These are phyloP conservation scores for Neurospora sp. DNA, from an alignment of 495 filamentous ascomycete species.

Conservation along the genomic window DNA sequence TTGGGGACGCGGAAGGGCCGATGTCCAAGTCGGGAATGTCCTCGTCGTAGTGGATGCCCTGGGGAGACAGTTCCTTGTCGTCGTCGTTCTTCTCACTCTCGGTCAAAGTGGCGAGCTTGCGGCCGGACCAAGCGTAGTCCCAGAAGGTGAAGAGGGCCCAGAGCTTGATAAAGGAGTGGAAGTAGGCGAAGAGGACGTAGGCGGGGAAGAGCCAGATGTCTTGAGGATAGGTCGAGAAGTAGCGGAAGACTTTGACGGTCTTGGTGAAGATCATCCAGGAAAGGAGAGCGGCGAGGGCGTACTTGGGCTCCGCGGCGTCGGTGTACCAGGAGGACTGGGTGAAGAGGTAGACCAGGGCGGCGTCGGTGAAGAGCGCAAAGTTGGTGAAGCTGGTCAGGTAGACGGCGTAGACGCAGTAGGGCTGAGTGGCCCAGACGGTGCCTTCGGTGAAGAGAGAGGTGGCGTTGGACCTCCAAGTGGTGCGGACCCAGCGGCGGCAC, in stretches of 20 bases:
- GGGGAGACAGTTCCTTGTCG: not conserved
- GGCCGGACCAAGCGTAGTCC: slow-evolving; percentile 21
- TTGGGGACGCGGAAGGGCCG: not conserved
- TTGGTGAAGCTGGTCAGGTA: slow-evolving; percentile 49
- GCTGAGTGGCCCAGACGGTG: slow-evolving; percentile 30
- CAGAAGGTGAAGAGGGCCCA: slow-evolving; percentile 47
- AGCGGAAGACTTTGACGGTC: slow-evolving; percentile 49
- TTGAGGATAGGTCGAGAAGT: slow-evolving; percentile 46
- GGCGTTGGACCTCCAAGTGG: slow-evolving; percentile 55
- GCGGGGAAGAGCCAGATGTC: slow-evolving; percentile 47
- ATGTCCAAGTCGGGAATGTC: not conserved
- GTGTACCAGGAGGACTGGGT: not conserved
- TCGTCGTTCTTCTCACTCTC: not conserved
- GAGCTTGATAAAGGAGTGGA: slow-evolving; percentile 54
- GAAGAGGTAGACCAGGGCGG: slow-evolving; percentile 29
- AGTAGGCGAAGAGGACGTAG: slow-evolving; percentile 49
- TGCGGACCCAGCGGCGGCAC: slow-evolving; percentile 51
- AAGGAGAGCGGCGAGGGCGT: slow-evolving; percentile 16
- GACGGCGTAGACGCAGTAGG: slow-evolving; percentile 54
- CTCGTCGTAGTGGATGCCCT: not conserved
- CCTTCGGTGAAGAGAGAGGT: slow-evolving; percentile 41
- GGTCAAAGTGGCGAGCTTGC: slow-evolving; percentile 5
- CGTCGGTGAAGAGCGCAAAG: slow-evolving; percentile 48
- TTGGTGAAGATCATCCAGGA: slow-evolving; percentile 42
- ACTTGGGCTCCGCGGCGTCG: not conserved